These are phyloP conservation scores for Melanogaster broomeanus DNA, from an alignment of 768 basidiomycete genomes.

Conservation along the genomic window DNA sequence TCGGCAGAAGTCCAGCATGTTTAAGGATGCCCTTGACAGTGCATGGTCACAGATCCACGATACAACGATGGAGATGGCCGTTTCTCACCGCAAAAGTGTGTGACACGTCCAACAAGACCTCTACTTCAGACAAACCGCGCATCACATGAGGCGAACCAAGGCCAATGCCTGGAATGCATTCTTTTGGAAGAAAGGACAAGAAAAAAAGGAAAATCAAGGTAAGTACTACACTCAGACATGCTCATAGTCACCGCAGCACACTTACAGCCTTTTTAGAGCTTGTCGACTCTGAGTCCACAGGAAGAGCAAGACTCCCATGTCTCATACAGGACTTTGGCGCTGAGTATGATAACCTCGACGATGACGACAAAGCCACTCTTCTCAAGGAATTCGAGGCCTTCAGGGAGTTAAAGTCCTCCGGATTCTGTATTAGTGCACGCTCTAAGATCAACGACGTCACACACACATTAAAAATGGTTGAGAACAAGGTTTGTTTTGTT, in stretches of 20 bases:
- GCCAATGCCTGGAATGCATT: constrained; percentile 5
- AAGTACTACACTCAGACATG: no score
- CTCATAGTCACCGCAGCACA: no score
- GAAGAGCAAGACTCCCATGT: no score
- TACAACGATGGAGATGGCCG: background rate
- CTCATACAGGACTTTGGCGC: no score
- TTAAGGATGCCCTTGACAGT: constrained; percentile 1
- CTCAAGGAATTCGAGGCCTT: background rate
- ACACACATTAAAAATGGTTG: constrained; percentile 1
- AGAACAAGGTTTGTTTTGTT: constrained; percentile 1
- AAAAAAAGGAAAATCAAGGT: background rate
- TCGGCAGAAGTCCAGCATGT: background rate
- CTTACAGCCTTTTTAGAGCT: no score
- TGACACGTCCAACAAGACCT: constrained; percentile 2
- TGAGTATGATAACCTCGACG: background rate
- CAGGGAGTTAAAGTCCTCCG: background rate
- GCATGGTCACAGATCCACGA: constrained; percentile 5
- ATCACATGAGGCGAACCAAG: background rate
- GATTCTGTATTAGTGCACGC: background rate
- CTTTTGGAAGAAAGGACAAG: constrained; percentile 8
- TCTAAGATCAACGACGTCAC: constrained; percentile 3
- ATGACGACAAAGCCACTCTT: background rate
- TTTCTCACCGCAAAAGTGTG: constrained; percentile 6
- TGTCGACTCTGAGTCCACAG: no score
- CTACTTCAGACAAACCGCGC: no score